These are phyloP conservation scores for Melaleuca alternifolia DNA, from an alignment of 345 rosid genomes.

Conservation along the genomic window DNA sequence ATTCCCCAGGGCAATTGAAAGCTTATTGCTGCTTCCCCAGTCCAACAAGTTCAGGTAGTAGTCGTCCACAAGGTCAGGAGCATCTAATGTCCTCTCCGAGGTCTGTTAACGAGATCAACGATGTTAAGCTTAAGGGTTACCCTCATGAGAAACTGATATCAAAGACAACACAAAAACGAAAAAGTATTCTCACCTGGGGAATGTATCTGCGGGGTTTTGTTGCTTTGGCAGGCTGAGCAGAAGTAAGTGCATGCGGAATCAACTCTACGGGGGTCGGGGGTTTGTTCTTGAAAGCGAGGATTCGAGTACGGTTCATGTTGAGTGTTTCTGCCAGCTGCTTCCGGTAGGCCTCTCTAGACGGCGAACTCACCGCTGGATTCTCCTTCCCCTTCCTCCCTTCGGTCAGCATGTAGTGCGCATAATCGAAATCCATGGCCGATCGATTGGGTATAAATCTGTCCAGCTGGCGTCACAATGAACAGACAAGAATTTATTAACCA, in stretches of 20 bases:
- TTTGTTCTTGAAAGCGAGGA: conserved; percentile 43
- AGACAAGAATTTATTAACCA: background rate
- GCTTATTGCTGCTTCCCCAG: conserved; percentile 33
- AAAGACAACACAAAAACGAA: too few species aligned
- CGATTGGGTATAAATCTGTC: conserved; percentile 46
- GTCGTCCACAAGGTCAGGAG: conserved; percentile 27
- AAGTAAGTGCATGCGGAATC: conserved; percentile 9
- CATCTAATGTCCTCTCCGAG: conserved; percentile 37
- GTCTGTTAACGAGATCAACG: conserved; percentile 6
- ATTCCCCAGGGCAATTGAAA: conserved; percentile 21
- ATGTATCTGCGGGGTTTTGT: conserved; percentile 21
- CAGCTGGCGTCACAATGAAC: conserved; percentile 8
- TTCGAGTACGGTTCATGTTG: conserved; percentile 37
- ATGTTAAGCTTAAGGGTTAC: background rate
- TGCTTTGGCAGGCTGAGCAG: conserved; percentile 7
- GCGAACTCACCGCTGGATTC: conserved; percentile 13
- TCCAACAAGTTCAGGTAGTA: conserved; percentile 30
- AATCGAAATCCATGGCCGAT: conserved; percentile 43
- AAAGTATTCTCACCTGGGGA: conserved; percentile 17
- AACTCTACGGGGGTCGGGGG: conserved; percentile 18
- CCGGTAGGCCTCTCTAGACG: conserved; percentile 28
- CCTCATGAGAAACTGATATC: background rate
- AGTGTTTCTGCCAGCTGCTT: conserved; percentile 32
- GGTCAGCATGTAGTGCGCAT: conserved; percentile 35
- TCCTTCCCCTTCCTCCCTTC: conserved; percentile 31